Evolutionary conservation across 352 stramenopile species (phyloP), one percentile per base, ranked within the genome.

Genomic region (Globisporangium nagaii): DNA sequence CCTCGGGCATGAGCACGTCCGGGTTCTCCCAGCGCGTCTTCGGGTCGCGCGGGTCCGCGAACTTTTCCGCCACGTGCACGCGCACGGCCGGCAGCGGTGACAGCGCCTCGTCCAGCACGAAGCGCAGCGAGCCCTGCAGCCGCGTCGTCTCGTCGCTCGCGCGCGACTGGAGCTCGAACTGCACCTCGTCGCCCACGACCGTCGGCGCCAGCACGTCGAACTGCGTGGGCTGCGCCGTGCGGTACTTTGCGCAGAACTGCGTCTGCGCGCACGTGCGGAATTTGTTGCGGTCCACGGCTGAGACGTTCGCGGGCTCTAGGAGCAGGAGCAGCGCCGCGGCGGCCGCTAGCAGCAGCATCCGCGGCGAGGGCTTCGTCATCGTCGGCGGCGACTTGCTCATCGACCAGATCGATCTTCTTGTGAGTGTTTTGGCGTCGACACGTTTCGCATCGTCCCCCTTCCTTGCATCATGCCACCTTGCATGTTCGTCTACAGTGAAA

Each of bases 211-310:
- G 27, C 24, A 88, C 71, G 7, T 71, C 45, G 49, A 71, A 82
- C 28, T 60, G 39, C 31, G 58, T 60, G 5, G 62, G 61, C 52
- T 60, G 44, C 22, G 59, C 53, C 25, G 76, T 73, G 53, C 80
- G 83, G 54, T 79, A 79, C 53, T 76, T 81, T 28, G 76, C 71
- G 73, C 97, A 99, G 77, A 99, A 99, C 15, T 94, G 88, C n/a
- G 96, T 98, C 73, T 99, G 86, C 20, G 84, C 68, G 65, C 97
- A 99, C 20, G 90, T 99, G 40, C 96, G 79, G 75, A 99, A 99
- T 80, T 99, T 99, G 54, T 69, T 95, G 63, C 87, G 81, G 73
- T 99, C 97, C 12, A 99, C 97, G 9, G 87, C 93, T 11, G 15
- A 41, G 19, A 60, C 39, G 19, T 27, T 13, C n/a, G 25, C 13